Base-by-base conservation (phyloP, 805 yeast species). In the Barnettozyma populi region DNA sequence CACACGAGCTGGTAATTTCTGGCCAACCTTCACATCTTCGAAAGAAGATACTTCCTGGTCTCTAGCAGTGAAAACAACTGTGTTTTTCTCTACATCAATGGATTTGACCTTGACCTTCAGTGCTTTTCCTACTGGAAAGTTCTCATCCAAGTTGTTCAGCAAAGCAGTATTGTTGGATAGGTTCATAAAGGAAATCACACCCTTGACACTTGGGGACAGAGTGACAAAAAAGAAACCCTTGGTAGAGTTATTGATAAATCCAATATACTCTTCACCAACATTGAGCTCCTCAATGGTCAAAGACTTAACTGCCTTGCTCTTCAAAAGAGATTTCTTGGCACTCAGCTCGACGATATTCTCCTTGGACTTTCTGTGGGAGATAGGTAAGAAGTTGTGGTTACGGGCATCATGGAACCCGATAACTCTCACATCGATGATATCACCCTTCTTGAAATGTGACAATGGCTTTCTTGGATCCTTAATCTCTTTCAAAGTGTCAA, bases 391-490 rank as follows among this genome's bases (percentile, higher is more conserved):
- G 47, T 73, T 75, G 58, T 84, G 88, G 49, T 74, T 81, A 50
- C 82, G 77, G 7, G 81, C 72, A 63, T 88, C 92, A 62, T 82
- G 90, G 64, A 66, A 80, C 2, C 97, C 97, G 55, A 89, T 75
- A 18, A 90, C 76, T 57, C 76, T 79, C 25, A 80, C 92, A 25
- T 75, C 70, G 23, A 89, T 48, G 4, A 69, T 62, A 34, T 81
- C 77, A 43, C 84, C 92, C 45, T 69, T 72, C 46, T 75, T 70
- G 70, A 82, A 86, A 36, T 70, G 66, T 1, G 75, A 60, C 39
- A 87, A 70, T 29, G 95, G 95, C 38, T 74, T 69, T 50, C 69
- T 72, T 19, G 65, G 63, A 59, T 87, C 80, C 45, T 72, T 66
- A 41, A 90, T 84, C 25, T 79, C 83, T 2, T 69, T 65, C 50